Evolutionary conservation across 148 eudicot genomes (phyloP).

Genomic region (Rhododendron simsii): DNA sequence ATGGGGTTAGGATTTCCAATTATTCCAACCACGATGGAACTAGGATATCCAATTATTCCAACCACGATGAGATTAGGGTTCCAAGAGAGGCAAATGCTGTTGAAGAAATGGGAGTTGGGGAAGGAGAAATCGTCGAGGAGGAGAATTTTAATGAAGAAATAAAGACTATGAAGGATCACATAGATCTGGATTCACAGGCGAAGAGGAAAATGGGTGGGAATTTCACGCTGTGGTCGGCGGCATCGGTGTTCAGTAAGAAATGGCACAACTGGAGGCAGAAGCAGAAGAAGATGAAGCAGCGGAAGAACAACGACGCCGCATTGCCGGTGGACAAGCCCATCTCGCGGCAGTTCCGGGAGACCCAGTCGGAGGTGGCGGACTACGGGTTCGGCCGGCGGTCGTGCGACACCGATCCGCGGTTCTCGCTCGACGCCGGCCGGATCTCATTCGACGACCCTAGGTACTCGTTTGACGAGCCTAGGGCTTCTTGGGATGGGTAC

Average conservation of each 20-base stretch:
- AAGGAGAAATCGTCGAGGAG: conserved; percentile 31
- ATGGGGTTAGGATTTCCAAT: background rate
- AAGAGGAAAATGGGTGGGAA: conserved; percentile 63
- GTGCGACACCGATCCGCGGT: conserved; percentile 86
- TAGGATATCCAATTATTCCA: background rate
- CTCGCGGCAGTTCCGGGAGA: conserved; percentile 56
- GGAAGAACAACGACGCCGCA: conserved; percentile 20
- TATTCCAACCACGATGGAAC: background rate
- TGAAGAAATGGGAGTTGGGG: conserved; percentile 6
- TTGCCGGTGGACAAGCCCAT: conserved; percentile 50
- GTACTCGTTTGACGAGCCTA: conserved; percentile 81
- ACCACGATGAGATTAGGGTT: background rate
- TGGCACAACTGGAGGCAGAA: conserved; percentile 62
- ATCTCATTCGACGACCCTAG: conserved; percentile 75
- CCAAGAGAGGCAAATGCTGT: conserved; percentile 9
- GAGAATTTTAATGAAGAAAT: conserved; percentile 16
- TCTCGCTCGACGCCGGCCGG: conserved; percentile 72
- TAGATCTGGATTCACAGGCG: conserved; percentile 59
- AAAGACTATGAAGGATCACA: conserved; percentile 79
- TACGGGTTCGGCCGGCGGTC: conserved; percentile 89
- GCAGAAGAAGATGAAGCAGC: conserved; percentile 56
- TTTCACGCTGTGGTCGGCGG: conserved; percentile 66
- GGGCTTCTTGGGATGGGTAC: conserved; percentile 96
- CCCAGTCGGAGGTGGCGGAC: conserved; percentile 90
- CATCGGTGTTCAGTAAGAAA: conserved; percentile 86